Evolutionary conservation across 306 rosid species (phyloP), one percentile per base, ranked within the genome.

Genomic region (Hippophae tibetana): DNA sequence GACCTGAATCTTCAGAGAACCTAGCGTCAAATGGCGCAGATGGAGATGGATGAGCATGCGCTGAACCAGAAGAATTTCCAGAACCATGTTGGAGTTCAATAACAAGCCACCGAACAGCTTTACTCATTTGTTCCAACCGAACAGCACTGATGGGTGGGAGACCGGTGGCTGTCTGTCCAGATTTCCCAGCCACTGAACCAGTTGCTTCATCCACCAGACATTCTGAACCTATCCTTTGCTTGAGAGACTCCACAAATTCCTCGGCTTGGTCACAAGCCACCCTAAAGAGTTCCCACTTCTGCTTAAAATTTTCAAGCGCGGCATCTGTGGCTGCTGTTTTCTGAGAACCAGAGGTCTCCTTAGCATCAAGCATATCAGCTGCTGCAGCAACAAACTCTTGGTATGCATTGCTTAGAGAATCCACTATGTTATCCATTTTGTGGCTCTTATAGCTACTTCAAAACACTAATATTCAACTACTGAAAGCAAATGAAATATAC

Each of bases 141-240:
- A 84, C 83, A 0, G 92, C 92, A 48, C 83, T 84, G 57, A 87
- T 82, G 25, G 85, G 86, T 9, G 92, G 86, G 63, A 84, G 89
- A 61, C 76, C 72, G 12, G 82, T 56, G 40, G 72, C 41, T 42
- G 66, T 67, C 31, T 68, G 80, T 58, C 85, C 93, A 8, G 82
- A 62, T 64, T 80, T 82, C 45, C 81, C 82, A 7, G 77, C 74
- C 67, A 57, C 75, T 31, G 78, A 73, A 40, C 95, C 84, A n/a
- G 96, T 80, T 38, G 94, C 96, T 80, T 88, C 87, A 50, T 84
- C 96, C 46, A 84, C 86, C 12, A 84, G 73, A 72, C 89, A 84
- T 73, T 88, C 94, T 1, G 87, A 84, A 69, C 94, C 89, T 50
- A 88, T 84, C 65, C 94, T 78, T 69, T 84, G 96, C 81, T 82